A percentile compares a stretch with the other conserved stretches of the same genome.
These are phyloP conservation scores for Jatropha multifida DNA, from an alignment of 441 rosid genomes.

Conservation along the genomic window DNA sequence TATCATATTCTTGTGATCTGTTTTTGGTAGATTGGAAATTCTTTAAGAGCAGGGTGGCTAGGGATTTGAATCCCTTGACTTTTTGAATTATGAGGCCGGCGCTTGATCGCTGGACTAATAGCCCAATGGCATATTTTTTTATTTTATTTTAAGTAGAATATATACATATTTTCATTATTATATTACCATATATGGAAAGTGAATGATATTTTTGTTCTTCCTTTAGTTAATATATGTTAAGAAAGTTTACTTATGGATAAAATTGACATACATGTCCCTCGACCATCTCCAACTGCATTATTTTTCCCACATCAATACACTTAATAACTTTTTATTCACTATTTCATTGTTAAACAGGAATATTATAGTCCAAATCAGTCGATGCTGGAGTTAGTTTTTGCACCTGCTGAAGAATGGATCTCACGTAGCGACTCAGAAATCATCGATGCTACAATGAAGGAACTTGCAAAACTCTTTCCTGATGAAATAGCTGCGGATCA, in stretches of 20 bases:
- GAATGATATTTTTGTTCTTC: background rate
- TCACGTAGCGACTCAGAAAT: slow-evolving; percentile 70
- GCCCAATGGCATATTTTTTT: background rate
- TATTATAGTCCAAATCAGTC: slow-evolving; percentile 85
- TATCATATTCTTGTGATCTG: background rate
- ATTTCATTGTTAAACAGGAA: slow-evolving; percentile 44
- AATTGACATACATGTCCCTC: background rate
- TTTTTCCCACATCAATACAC: background rate
- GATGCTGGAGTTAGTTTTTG: slow-evolving; percentile 94
- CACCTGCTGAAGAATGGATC: slow-evolving; percentile 97
- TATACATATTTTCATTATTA: background rate
- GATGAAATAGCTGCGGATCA: slow-evolving; percentile 86
- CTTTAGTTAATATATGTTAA: background rate
- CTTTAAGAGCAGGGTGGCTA: too few species aligned
- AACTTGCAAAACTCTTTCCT: slow-evolving; percentile 89
- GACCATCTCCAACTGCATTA: slow-evolving; percentile 5
- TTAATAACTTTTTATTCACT: background rate
- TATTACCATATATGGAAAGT: background rate
- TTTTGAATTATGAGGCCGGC: too few species aligned
- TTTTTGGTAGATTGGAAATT: too few species aligned
- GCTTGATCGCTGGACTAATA: too few species aligned
- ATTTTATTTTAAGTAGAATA: background rate
- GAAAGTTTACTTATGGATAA: background rate
- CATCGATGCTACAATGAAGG: slow-evolving; percentile 90
- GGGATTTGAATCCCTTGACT: too few species aligned